Base-by-base conservation (phyloP, 768 basidiomycete genomes). In the Naganishia vishniacii region DNA sequence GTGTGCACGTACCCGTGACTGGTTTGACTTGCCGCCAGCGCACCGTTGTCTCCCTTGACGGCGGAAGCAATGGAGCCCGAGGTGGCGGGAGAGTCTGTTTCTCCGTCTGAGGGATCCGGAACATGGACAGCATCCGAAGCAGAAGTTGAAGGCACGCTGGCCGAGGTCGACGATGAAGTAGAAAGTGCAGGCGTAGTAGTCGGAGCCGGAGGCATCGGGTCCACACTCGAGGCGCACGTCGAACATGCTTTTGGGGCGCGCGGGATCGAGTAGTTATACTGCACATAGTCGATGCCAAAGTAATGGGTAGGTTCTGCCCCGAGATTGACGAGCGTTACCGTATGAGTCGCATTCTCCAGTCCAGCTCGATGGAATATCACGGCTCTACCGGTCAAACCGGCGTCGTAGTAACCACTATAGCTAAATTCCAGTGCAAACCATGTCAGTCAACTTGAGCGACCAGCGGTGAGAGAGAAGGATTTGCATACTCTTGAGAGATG, bases 231-330 rank as follows among this genome's bases (percentile, higher is more conserved):
- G 5, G 47, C 18, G 5, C 16, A 8, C 37, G 8, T 8, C 16
- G 16, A 8, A 16, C 16, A 8, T 40, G 8, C 37, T 8, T 16
- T 16, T 40, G 20, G 7, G 16, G 25, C 48, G 6, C 31, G 18
- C 32, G 40, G 48, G 26, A 45, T 8, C 7, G 62, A 53, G 20
- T 26, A 63, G 37, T 63, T 63, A 15, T 29, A 53, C 62, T 53
- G 37, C 25, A 63, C 44, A 28, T 53, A 64, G 31, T 64, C 63
- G 1, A 64, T 3, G n/a, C 53, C 63, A 20, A 58, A 59, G 3
- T 37, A 20, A 25, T 46, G 46, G 2, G 12, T 13, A 1, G 25
- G 4, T 0, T 53, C 25, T 11, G 31, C 34, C 12, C 53, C 63
- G 4, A 32, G 26, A 40, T 64, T 64, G 5, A 34, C 59, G 31